Percentiles rank a stretch among this genome's conserved stretches.
Evolutionary conservation across 2,329 filamentous ascomycete species (phyloP).

Genomic region (Neurospora crassa): DNA sequence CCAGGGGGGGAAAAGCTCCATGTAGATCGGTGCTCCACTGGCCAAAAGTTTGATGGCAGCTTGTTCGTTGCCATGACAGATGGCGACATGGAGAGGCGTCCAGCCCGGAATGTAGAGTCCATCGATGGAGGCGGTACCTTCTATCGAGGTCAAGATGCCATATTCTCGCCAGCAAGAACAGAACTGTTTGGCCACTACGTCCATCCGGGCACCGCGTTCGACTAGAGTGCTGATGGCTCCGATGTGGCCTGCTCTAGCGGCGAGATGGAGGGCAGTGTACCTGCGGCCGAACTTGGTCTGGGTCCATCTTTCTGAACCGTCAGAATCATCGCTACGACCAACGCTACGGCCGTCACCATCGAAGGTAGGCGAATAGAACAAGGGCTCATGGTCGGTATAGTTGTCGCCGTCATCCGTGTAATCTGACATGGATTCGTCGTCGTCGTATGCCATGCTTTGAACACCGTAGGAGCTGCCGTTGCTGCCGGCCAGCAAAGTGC

Average conservation of each 20-base stretch:
- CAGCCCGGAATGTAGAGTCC: conserved; percentile 2
- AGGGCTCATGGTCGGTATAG: conserved; percentile 7
- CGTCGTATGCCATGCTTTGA: not conserved
- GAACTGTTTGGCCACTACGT: conserved; percentile 10
- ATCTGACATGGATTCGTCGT: conserved; percentile 11
- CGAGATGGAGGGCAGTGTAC: conserved; percentile 19
- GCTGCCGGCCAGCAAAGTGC: not conserved
- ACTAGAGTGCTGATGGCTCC: conserved; percentile 15
- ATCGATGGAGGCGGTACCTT: conserved; percentile 7
- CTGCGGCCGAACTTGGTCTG: conserved; percentile 2
- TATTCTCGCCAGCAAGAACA: conserved; percentile 15
- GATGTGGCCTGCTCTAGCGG: conserved; percentile 17
- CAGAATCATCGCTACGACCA: not conserved
- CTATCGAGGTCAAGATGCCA: conserved; percentile 14
- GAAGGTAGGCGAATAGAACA: conserved; percentile 9
- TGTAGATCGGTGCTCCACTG: conserved; percentile 13
- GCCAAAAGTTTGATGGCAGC: conserved; percentile 19
- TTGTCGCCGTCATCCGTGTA: conserved; percentile 4
- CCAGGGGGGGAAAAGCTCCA: conserved; percentile 9
- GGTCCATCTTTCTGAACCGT: not conserved
- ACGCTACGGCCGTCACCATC: not conserved
- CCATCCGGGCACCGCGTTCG: conserved; percentile 15
- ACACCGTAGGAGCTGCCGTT: not conserved
- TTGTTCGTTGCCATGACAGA: conserved; percentile 16
- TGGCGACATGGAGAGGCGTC: conserved; percentile 20